Conservation (phyloP, 176 grass and related monocot species). For the Urochloa ruziziensis region DNA sequence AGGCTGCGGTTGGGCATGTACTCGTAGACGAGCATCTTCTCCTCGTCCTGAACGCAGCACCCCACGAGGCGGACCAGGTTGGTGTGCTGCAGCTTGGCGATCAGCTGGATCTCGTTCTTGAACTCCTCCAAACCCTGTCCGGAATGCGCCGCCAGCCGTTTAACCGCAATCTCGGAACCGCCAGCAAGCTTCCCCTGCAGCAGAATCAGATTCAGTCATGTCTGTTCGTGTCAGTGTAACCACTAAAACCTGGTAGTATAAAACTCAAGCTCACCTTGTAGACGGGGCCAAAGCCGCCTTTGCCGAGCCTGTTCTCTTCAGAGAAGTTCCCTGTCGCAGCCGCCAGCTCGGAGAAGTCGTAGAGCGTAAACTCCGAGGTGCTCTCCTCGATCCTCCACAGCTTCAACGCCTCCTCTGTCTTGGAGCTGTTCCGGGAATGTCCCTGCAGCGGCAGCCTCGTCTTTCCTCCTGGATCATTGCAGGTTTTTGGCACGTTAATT, state of each 20-base stretch:
- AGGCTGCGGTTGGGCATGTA: slow-evolving; percentile 71
- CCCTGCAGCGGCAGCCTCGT: background rate
- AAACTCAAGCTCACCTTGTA: slow-evolving; percentile 33
- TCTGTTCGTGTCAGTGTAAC: too few relatives aligned
- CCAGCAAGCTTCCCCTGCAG: slow-evolving; percentile 30
- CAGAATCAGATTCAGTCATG: background rate
- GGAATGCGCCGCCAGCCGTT: slow-evolving; percentile 37
- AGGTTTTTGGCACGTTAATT: background rate
- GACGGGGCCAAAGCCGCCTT: slow-evolving; percentile 55
- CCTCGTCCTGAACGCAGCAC: slow-evolving; percentile 53
- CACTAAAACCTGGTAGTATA: background rate
- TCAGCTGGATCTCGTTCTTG: slow-evolving; percentile 64
- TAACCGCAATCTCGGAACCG: slow-evolving; percentile 50
- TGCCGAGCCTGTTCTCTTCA: slow-evolving; percentile 47
- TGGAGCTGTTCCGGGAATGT: slow-evolving; percentile 20
- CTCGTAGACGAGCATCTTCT: slow-evolving; percentile 69
- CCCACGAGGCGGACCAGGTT: slow-evolving; percentile 63
- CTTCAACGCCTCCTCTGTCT: slow-evolving; percentile 47
- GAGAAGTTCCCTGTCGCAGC: slow-evolving; percentile 34
- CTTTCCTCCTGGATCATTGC: background rate
- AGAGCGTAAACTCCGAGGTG: slow-evolving; percentile 46
- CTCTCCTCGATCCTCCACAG: slow-evolving; percentile 53
- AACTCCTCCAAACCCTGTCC: slow-evolving; percentile 55
- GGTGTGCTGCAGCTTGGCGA: slow-evolving; percentile 68
- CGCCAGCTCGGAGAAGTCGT: slow-evolving; percentile 34